Conservation (phyloP, 805 yeast genomes). For the Millerozyma miso region DNA sequence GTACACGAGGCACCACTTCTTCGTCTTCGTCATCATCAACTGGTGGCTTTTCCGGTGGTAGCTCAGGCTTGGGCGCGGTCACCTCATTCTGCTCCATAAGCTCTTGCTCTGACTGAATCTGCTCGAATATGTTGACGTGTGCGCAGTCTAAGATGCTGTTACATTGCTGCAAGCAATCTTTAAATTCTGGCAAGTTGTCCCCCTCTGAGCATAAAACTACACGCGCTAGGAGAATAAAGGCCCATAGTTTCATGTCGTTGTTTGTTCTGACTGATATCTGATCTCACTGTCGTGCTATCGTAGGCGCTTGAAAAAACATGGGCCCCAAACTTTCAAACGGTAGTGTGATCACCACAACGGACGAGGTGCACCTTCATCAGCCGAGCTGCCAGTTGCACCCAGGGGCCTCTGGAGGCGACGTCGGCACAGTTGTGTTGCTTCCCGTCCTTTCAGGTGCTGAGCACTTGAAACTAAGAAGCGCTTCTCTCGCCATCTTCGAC, state of each 20-base stretch:
- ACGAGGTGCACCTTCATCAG: not conserved
- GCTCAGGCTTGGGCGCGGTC: not conserved
- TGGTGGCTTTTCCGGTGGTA: not conserved
- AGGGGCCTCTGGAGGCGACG: too few species aligned
- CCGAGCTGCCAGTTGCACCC: too few species aligned
- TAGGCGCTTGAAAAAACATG: not conserved
- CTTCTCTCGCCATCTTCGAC: too few species aligned
- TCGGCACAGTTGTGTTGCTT: too few species aligned
- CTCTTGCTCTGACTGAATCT: constrained; percentile 9
- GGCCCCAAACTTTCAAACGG: not conserved
- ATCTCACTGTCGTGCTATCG: not conserved
- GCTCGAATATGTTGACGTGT: constrained; percentile 9
- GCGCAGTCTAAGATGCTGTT: constrained; percentile 14
- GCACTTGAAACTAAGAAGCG: too few species aligned
- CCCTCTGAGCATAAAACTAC: constrained; percentile 24
- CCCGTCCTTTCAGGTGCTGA: too few species aligned
- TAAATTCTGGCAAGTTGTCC: constrained; percentile 28
- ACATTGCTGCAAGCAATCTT: constrained; percentile 23
- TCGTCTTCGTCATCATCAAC: not conserved
- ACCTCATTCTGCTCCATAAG: constrained; percentile 3
- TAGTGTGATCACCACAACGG: too few species aligned
- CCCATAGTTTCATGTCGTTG: not conserved
- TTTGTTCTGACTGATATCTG: not conserved
- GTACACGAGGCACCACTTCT: not conserved
- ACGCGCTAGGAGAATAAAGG: constrained; percentile 1